Percentiles rank a stretch among this genome's conserved stretches.
Conservation (phyloP, 768 basidiomycete genomes). For the Tricholoma sp. region DNA sequence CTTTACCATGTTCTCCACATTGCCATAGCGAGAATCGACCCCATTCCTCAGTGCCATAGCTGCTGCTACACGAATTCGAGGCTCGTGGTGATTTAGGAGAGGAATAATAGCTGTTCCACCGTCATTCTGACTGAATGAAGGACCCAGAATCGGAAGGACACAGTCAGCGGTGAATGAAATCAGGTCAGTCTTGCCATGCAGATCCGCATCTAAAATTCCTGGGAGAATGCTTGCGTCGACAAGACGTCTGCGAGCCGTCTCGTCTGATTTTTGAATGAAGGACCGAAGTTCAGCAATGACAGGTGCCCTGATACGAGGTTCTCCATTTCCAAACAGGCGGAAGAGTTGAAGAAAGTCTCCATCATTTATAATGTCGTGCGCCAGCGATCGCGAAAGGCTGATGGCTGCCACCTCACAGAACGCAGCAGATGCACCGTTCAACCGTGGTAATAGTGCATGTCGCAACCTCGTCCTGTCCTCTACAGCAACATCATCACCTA, state of each 20-base stretch:
- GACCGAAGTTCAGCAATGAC: constrained; percentile 9
- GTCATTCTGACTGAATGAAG: constrained; percentile 12
- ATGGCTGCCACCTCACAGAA: constrained; percentile 8
- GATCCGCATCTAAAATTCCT: constrained; percentile 8
- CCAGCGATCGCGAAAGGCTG: constrained; percentile 11
- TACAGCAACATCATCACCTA: constrained; percentile 5
- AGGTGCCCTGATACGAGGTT: constrained; percentile 11
- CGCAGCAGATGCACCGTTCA: constrained; percentile 6
- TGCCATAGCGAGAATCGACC: constrained; percentile 16
- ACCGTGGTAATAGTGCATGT: constrained; percentile 9
- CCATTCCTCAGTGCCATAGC: constrained; percentile 10
- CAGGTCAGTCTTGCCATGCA: constrained; percentile 5
- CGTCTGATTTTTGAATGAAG: constrained; percentile 11
- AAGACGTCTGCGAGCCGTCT: constrained; percentile 8
- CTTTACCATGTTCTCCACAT: constrained; percentile 11
- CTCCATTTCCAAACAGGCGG: constrained; percentile 9
- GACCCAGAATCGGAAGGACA: constrained; percentile 14
- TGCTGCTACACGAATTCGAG: constrained; percentile 13
- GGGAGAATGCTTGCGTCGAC: constrained; percentile 14
- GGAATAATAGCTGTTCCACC: constrained; percentile 10
- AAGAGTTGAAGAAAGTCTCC: constrained; percentile 12
- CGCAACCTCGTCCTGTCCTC: constrained; percentile 9
- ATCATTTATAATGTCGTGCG: constrained; percentile 12
- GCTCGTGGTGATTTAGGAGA: constrained; percentile 10
- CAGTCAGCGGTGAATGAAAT: constrained; percentile 8